Conservation (phyloP, 257 asterid genomes). For the Linderniella brevidens region DNA sequence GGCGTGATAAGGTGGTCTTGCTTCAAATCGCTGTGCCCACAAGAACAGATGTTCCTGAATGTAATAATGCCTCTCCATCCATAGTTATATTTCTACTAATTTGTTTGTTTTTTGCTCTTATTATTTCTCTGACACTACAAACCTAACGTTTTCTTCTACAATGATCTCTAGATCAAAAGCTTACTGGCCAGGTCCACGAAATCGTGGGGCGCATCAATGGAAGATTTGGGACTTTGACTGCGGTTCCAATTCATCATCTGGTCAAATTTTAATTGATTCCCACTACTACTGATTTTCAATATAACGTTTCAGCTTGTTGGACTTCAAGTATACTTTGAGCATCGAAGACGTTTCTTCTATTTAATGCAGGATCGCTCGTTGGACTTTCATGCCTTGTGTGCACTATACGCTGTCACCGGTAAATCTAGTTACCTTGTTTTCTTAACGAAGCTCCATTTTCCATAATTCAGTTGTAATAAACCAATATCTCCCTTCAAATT, state of each 20-base stretch:
- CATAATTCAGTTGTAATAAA: not conserved
- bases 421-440: constrained; percentile 8
- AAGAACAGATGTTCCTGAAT: constrained; percentile 92
- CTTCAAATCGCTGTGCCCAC: constrained; percentile 96
- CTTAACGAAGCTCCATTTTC: not conserved
- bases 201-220: constrained; percentile 98
- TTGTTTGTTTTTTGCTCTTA: not conserved
- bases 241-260: constrained; percentile 98
- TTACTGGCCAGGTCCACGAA: constrained; percentile 97
- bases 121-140: too few species aligned
- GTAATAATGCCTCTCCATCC: constrained; percentile 33
- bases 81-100: not conserved
- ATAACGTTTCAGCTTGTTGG: not conserved
- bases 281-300: not conserved
- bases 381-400: constrained; percentile 79
- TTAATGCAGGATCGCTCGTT: constrained; percentile 78
- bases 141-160: too few species aligned
- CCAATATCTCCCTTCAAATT: too few species aligned
- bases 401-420: constrained; percentile 94
- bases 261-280: constrained; percentile 22
- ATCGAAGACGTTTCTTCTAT: not conserved
- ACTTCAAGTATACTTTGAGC: constrained; percentile 5
- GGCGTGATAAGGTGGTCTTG: constrained; percentile 82
- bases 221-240: constrained; percentile 71
- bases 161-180: constrained; percentile 58